Base-by-base conservation (phyloP, 495 filamentous ascomycete genomes). In the Sordaria brevicollis region DNA sequence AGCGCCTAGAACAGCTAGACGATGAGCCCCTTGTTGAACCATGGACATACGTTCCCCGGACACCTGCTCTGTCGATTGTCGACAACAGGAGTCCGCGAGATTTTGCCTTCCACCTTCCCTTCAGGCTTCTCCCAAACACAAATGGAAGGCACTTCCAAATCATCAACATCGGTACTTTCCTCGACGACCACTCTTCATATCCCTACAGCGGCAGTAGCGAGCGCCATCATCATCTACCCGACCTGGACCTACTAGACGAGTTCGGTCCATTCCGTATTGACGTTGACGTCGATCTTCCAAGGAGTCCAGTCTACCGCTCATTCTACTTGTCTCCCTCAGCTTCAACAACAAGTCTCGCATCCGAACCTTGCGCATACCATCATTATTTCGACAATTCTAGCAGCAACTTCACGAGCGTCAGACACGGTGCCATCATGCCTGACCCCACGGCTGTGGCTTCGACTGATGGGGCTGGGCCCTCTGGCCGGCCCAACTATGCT, bases 251-350 rank as follows among this genome's bases (percentile, higher is more conserved):
- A 62, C 25, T 62, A 62, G 25, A 62, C 49, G 25, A 62, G 11
- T 57, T 57, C 49, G 21, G 49, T 57, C 49, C 49, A 31, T 31
- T 31, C 17, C 49, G n/a, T n/a, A n/a, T n/a, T n/a, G n/a, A 62
- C 49, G 10, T 62, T 31, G 49, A 33, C 49, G 49, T 31, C 49
- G 13, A 62, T 62, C 49, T 62, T 62, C 25, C 49, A 62, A 62
- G 49, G 49, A 57, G 41, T 36, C 54, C 66, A 13, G 72, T 70
- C 33, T 68, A 67, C 68, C 65, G 69, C 70, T 76, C 74, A 35
- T 79, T 79, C 35, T 79, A 73, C 71, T 37, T 74, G 17, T 75
- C 78, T 29, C 74, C 75, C 9, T 71, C 78, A 71, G 65, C 73
- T 34, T 76, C 77, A 31, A 76, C 74, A 6, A 74, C 72, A 13